phyloP scores from a whole-genome alignment of 345 rosid genomes.

The Arabidopsis suecica region DNA sequence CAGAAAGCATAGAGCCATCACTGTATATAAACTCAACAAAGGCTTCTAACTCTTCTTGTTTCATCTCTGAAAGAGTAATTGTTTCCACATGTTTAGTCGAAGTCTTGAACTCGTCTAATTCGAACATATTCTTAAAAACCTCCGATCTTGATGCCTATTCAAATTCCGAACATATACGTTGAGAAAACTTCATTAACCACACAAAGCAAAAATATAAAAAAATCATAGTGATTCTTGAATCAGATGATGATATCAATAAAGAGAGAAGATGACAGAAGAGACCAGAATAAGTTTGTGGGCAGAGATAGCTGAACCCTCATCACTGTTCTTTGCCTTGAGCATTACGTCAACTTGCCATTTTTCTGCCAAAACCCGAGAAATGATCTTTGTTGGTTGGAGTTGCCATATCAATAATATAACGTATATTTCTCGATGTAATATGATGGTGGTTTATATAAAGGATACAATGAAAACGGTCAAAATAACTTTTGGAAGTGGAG shows the following conservation, averaged over 20 bases:
- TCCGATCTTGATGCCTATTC: not conserved
- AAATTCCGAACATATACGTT: not conserved
- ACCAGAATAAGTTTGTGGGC: constrained; percentile 5
- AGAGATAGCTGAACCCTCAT: not conserved
- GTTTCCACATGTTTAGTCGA: not conserved
- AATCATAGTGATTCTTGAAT: not conserved
- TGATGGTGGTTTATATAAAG: not conserved
- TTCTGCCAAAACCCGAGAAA: not conserved
- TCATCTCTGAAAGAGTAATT: not conserved
- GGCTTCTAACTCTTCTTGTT: not conserved
- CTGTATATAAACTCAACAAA: not conserved
- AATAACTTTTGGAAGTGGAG: not conserved
- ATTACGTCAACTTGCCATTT: not conserved
- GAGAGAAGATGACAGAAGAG: not conserved
- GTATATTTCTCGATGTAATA: not conserved
- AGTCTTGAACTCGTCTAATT: not conserved
- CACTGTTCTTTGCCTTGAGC: not conserved
- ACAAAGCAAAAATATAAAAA: not conserved
- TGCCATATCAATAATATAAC: not conserved
- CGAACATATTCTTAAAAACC: not conserved
- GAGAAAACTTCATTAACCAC: not conserved
- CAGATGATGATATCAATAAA: not conserved
- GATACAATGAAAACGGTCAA: not conserved
- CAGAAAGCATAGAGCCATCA: not conserved
- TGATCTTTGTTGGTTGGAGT: not conserved